A percentile compares a stretch with the other conserved stretches of the same genome.
Evolutionary conservation across 441 rosid species (phyloP).

Genomic region (Corymbia calophylla): DNA sequence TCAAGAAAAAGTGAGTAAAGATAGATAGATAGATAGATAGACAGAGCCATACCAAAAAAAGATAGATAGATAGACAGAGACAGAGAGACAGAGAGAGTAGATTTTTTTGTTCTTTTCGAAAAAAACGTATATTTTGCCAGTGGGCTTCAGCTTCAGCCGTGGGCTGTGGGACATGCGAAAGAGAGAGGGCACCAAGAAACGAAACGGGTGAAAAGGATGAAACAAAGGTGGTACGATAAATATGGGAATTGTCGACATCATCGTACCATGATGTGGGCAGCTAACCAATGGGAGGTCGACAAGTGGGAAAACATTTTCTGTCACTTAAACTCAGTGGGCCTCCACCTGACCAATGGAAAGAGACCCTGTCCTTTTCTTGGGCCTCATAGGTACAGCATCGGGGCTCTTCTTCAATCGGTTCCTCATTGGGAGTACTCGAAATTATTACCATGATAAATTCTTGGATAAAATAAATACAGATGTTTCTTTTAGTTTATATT

Average conservation of each 20-base stretch:
- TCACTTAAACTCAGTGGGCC: background rate
- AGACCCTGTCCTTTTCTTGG: background rate
- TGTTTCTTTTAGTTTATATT: background rate
- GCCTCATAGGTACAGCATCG: fast-evolving
- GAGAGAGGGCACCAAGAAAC: background rate
- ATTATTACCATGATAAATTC: too few relatives aligned
- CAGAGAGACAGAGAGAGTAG: background rate
- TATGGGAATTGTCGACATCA: background rate
- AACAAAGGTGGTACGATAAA: background rate
- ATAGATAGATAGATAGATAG: too few relatives aligned
- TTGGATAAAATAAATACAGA: background rate
- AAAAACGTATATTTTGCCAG: background rate
- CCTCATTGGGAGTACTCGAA: background rate
- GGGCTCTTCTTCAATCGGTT: background rate
- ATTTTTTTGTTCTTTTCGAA: background rate
- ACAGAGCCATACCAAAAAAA: too few relatives aligned
- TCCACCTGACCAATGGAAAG: background rate
- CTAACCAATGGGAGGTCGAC: background rate
- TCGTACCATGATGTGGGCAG: background rate
- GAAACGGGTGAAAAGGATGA: background rate
- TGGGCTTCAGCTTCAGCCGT: background rate
- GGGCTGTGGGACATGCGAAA: background rate
- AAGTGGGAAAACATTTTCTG: background rate
- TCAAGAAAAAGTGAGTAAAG: background rate
- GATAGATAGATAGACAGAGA: too few relatives aligned